Percentiles rank a stretch among this genome's conserved stretches.
These are phyloP conservation scores for Dendrocalamus latiflorus DNA, from an alignment of 202 grass and related monocot species.

Conservation along the genomic window DNA sequence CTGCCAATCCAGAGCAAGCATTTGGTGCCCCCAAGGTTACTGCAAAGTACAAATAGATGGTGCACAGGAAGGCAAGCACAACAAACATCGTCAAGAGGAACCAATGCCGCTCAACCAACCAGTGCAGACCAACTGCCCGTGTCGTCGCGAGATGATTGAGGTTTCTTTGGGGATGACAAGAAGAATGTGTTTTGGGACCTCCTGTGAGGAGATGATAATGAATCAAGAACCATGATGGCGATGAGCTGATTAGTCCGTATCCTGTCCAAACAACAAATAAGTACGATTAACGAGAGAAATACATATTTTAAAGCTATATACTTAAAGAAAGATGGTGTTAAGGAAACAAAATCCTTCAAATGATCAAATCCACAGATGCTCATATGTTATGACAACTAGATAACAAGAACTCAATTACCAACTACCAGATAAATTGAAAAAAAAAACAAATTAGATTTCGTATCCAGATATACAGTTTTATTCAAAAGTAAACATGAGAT, in stretches of 20 bases:
- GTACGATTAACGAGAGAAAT: background rate
- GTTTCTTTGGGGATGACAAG: slow-evolving; percentile 45
- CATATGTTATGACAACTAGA: background rate
- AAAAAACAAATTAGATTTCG: background rate
- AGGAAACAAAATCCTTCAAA: slow-evolving; percentile 21
- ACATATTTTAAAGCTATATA: slow-evolving; percentile 6
- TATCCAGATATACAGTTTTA: background rate
- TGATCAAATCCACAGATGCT: background rate
- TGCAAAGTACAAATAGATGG: slow-evolving; percentile 85
- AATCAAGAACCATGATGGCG: slow-evolving; percentile 78
- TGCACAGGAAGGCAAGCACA: slow-evolving; percentile 77
- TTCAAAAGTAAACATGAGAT: background rate
- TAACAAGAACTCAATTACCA: background rate
- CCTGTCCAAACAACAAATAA: slow-evolving; percentile 31
- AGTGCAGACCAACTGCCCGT: slow-evolving; percentile 62
- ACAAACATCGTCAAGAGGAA: slow-evolving; percentile 77
- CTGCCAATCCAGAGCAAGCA: slow-evolving; percentile 51
- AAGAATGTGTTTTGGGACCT: no score
- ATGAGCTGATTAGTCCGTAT: background rate
- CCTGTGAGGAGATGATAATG: slow-evolving; percentile 63
- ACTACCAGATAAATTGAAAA: background rate
- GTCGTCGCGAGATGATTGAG: slow-evolving; percentile 54
- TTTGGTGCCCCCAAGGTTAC: slow-evolving; percentile 57
- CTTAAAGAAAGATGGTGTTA: background rate
- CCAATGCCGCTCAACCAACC: slow-evolving; percentile 63